Evolutionary conservation across 1,284 basidiomycete genomes (phyloP).

Genomic region (Malassezia arunalokei): DNA sequence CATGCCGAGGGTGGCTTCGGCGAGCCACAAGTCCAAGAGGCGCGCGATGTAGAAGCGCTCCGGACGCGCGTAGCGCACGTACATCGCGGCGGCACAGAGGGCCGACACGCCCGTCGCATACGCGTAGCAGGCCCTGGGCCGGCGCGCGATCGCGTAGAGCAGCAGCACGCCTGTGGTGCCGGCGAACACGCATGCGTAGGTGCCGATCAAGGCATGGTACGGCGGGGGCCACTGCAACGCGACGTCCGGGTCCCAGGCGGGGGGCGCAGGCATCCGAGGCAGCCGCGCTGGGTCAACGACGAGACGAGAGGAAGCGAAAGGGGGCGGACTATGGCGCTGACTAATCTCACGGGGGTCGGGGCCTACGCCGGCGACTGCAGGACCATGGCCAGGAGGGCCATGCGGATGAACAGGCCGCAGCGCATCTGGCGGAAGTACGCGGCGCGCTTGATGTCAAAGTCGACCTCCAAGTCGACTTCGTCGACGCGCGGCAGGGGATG

Average conservation of each 20-base stretch:
- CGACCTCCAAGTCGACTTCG: slow-evolving; percentile 96
- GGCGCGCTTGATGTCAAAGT: slow-evolving; percentile 83
- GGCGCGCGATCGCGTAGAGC: not conserved
- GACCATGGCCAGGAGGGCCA: slow-evolving; percentile 44
- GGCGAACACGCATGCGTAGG: not conserved
- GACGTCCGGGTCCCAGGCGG: not conserved
- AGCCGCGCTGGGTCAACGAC: too few species aligned
- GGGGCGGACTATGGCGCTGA: not conserved
- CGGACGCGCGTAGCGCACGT: not conserved
- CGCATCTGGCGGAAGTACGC: slow-evolving; percentile 99
- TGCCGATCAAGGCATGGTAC: not conserved
- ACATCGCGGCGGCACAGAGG: not conserved
- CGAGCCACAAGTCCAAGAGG: not conserved
- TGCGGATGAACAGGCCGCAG: slow-evolving; percentile 67
- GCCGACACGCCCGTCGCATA: not conserved
- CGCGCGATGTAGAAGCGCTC: not conserved
- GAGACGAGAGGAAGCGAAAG: too few species aligned
- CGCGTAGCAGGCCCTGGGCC: not conserved
- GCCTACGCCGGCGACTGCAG: slow-evolving; percentile 11
- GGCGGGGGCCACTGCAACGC: not conserved
- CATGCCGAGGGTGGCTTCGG: not conserved
- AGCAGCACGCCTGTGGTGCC: not conserved
- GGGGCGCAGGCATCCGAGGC: too few species aligned
- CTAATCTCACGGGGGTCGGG: not conserved
- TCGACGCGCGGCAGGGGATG: slow-evolving; percentile 89